Conservation (phyloP, 148 eudicot species). For the Arctostaphylos glauca region DNA sequence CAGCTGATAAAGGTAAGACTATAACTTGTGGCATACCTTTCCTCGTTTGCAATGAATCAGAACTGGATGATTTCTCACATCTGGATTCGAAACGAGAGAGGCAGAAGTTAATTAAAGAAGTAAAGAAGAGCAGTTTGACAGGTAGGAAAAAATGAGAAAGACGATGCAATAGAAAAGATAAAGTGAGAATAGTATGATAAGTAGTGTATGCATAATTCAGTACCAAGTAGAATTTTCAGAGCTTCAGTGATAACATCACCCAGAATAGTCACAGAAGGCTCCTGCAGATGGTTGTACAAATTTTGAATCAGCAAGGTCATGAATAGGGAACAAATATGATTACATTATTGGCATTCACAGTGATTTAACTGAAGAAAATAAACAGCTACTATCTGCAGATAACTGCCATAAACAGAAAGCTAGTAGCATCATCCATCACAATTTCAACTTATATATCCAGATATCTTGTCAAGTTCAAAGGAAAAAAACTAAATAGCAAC, state of each 20-base stretch:
- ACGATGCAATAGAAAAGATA: background rate
- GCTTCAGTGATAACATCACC: conserved; percentile 57
- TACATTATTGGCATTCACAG: background rate
- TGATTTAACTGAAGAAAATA: background rate
- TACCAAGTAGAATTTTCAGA: conserved; percentile 65
- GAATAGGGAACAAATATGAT: background rate
- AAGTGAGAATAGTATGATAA: background rate
- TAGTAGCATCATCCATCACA: background rate
- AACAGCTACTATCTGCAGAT: too few species aligned
- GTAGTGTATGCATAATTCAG: background rate
- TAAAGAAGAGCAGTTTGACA: background rate
- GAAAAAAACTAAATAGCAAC: background rate
- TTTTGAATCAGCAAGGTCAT: background rate
- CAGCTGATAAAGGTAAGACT: background rate
- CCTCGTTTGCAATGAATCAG: conserved; percentile 59
- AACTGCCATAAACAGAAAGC: background rate
- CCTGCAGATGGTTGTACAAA: conserved; percentile 34
- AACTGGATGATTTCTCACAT: conserved; percentile 47
- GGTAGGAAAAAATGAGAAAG: conserved; percentile 33
- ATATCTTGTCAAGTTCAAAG: background rate
- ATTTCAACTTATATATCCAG: background rate
- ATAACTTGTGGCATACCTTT: conserved; percentile 29
- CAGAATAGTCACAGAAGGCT: conserved; percentile 45
- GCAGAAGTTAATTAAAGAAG: background rate
- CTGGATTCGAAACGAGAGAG: conserved; percentile 18